Evolutionary conservation across 1,284 basidiomycete species (phyloP), one percentile per base, ranked within the genome.

Genomic region (Leccinum fuscescens): DNA sequence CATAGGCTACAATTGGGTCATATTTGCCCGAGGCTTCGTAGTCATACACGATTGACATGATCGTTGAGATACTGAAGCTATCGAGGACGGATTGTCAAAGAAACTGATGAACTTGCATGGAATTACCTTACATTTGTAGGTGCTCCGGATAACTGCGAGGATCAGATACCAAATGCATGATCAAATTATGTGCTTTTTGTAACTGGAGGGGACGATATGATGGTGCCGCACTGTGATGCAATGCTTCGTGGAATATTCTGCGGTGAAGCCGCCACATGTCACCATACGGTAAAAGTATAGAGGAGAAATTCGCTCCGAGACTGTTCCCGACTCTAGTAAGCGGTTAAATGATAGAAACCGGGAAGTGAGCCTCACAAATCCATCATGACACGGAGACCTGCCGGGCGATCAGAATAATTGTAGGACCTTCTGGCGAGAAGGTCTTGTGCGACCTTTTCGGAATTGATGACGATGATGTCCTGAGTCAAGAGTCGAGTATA

Each of bases 181-280:
- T 53, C 9, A 73, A 33, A 24, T 67, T 58, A 49, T 67, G 70
- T 6, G 63, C 56, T 35, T 66, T 72, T 31, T 58, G 56, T 35
- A 65, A 44, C n/a, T 70, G 71, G n/a, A 55, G 27, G 6, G 69
- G 69, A 55, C 57, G 69, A 35, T 63, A 70, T 49, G 61, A 59
- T 6, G 55, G 42, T 0, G 62, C 69, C 29, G 69, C 66, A 22
- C 56, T 64, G 9, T 51, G 33, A 7, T 62, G 62, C 22, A 71
- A 65, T 7, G 69, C 64, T 44, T 71, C 67, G 31, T 72, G 68
- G 53, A 72, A 73, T 17, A 70, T 8, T n/a, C 69, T 59, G 12
- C 71, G 66, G 58, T 70, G 69, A 44, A 70, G 67, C 1, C 69
- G 67, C 68, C 70, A 72, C 6, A 57, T 59, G 54, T 69, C 65